Percentiles rank a stretch among this genome's conserved stretches.
These are phyloP conservation scores for Medakamo hakoo DNA, from an alignment of 139 green algal genomes.

Conservation along the genomic window DNA sequence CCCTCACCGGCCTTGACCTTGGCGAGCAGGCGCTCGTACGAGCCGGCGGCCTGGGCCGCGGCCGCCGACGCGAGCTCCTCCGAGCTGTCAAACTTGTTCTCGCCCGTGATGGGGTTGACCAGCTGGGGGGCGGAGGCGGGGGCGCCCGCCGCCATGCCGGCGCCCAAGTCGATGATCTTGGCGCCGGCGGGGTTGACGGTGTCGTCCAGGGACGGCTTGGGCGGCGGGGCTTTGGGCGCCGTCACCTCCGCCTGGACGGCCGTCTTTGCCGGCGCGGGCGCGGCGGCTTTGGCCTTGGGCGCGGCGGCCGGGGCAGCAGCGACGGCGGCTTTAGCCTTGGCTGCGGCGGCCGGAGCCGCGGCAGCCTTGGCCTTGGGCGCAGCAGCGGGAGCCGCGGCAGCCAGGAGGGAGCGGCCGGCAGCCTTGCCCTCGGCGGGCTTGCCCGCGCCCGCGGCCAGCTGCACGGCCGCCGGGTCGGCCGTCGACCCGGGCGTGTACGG, in stretches of 20 bases:
- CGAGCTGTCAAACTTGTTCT: neutral
- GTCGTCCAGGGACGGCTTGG: neutral
- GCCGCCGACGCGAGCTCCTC: neutral
- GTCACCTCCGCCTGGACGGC: neutral
- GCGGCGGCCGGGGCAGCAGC: too few species aligned
- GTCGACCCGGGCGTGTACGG: neutral
- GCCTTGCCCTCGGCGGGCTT: too few species aligned
- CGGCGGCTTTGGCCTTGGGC: neutral
- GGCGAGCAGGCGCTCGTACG: neutral
- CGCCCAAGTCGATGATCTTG: neutral
- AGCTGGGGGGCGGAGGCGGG: neutral
- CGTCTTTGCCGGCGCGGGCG: too few species aligned
- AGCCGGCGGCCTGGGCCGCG: neutral
- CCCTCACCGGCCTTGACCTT: neutral
- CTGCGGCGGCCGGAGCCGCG: too few species aligned
- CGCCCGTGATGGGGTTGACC: neutral
- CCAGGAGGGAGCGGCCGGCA: too few species aligned
- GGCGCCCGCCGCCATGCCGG: neutral
- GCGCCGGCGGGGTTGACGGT: neutral
- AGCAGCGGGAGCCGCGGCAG: neutral
- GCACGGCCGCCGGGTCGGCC: neutral
- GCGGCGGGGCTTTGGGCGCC: neutral
- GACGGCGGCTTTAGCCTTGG: neutral
- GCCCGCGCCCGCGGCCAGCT: neutral
- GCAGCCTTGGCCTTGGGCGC: neutral